phyloP scores from a whole-genome alignment of 2,329 filamentous ascomycete genomes.

The Bipolaris oryzae region DNA sequence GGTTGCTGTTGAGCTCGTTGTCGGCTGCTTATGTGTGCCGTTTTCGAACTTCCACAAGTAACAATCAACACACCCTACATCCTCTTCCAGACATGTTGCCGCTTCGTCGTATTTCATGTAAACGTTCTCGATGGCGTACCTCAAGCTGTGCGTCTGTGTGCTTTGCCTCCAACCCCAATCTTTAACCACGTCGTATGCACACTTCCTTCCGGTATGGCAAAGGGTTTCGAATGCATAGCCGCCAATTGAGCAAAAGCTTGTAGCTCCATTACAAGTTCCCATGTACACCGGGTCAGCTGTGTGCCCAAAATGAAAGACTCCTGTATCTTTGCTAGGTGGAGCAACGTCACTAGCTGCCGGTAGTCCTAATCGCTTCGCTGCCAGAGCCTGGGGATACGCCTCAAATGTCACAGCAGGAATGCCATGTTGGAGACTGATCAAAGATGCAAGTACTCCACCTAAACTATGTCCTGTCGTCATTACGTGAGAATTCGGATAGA shows the following conservation, averaged over 20 bases:
- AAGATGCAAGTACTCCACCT: constrained; percentile 44
- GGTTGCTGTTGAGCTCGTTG: constrained; percentile 32
- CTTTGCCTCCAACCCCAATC: constrained; percentile 47
- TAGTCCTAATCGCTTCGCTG: constrained; percentile 42
- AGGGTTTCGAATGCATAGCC: constrained; percentile 46
- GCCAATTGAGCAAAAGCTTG: constrained; percentile 46
- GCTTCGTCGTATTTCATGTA: constrained; percentile 44
- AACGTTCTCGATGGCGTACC: constrained; percentile 45
- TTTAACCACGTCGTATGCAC: constrained; percentile 46
- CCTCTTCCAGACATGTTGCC: constrained; percentile 43
- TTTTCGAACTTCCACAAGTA: constrained; percentile 47
- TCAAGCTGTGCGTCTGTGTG: constrained; percentile 39
- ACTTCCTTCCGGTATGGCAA: constrained; percentile 46
- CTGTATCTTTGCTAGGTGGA: constrained; percentile 42
- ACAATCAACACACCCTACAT: constrained; percentile 44
- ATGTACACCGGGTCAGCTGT: constrained; percentile 47
- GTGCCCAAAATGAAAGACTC: constrained; percentile 46
- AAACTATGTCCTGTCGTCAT: constrained; percentile 45
- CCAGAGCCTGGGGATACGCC: constrained; percentile 45
- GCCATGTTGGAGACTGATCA: constrained; percentile 43
- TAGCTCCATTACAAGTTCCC: constrained; percentile 45
- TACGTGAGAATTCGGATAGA: constrained; percentile 44
- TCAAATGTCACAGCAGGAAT: constrained; percentile 44
- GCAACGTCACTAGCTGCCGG: constrained; percentile 37
- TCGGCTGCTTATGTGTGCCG: constrained; percentile 39